Evolutionary conservation across 176 grass and related monocot species (phyloP).

Genomic region (Rhynchospora tenuis): DNA sequence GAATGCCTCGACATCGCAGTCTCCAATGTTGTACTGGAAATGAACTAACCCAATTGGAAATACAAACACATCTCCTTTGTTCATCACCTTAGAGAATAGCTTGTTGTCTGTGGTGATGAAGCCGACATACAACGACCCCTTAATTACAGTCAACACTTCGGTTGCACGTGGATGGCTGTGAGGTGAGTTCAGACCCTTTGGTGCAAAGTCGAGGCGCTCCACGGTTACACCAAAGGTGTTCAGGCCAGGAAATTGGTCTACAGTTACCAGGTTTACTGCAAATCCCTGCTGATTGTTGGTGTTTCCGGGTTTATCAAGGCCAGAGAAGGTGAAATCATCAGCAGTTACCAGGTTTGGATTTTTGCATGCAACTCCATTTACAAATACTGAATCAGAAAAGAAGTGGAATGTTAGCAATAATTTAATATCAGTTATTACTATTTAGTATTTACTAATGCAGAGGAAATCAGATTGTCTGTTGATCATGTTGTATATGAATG

Average conservation of each 20-base stretch:
- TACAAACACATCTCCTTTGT: conserved; percentile 29
- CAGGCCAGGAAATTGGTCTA: conserved; percentile 21
- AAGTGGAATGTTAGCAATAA: background rate
- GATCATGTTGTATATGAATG: background rate
- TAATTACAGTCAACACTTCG: conserved; percentile 25
- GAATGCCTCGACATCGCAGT: conserved; percentile 9
- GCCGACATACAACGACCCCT: conserved; percentile 34
- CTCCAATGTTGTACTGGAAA: conserved; percentile 35
- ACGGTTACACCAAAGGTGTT: conserved; percentile 31
- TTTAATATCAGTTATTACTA: too few relatives aligned
- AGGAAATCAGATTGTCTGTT: background rate
- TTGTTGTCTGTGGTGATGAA: conserved; percentile 31
- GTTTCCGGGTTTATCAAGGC: conserved; percentile 19
- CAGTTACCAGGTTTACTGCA: conserved; percentile 24
- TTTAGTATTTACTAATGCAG: too few relatives aligned
- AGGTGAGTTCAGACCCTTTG: conserved; percentile 29
- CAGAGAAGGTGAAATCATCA: conserved; percentile 29
- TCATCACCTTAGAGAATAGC: conserved; percentile 26
- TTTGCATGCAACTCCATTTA: conserved; percentile 27
- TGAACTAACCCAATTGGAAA: conserved; percentile 30
- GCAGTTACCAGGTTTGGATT: background rate
- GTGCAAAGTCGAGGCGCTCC: conserved; percentile 32
- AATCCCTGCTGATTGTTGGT: conserved; percentile 30
- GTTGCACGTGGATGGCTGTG: conserved; percentile 36
- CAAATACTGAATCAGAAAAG: background rate